phyloP scores from a whole-genome alignment of 805 yeast genomes.

The Pichia cephalocereana region DNA sequence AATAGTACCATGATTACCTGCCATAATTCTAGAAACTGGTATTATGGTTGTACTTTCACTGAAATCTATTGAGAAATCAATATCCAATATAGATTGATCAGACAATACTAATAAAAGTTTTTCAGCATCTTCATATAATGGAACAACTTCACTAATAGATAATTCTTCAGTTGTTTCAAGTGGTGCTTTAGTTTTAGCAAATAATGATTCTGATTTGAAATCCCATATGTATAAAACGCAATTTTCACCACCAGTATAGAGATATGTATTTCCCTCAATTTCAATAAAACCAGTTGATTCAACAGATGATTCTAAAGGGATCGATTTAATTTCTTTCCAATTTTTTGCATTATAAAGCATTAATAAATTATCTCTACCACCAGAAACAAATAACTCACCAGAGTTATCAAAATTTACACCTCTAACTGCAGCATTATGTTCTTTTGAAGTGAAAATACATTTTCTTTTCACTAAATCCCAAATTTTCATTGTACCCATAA shows the following conservation, averaged over 20 bases:
- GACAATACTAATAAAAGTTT: constrained; percentile 51
- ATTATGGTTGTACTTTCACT: constrained; percentile 25
- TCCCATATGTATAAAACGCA: constrained; percentile 65
- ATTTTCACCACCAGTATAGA: constrained; percentile 74
- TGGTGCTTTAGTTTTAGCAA: constrained; percentile 40
- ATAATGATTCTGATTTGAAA: constrained; percentile 35
- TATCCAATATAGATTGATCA: constrained; percentile 65
- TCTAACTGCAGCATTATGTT: constrained; percentile 80
- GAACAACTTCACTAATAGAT: constrained; percentile 49
- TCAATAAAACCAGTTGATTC: constrained; percentile 58
- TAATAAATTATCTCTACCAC: constrained; percentile 82
- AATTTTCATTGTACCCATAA: constrained; percentile 44
- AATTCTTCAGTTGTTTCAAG: constrained; percentile 61
- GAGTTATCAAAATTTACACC: constrained; percentile 57
- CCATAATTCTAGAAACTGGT: constrained; percentile 47
- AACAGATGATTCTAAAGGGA: constrained; percentile 65
- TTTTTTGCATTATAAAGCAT: constrained; percentile 47
- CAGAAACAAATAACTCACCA: constrained; percentile 56
- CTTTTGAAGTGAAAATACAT: constrained; percentile 49
- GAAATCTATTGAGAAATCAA: constrained; percentile 18
- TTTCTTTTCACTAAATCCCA: constrained; percentile 71
- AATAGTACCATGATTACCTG: constrained; percentile 93
- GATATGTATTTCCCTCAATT: constrained; percentile 25
- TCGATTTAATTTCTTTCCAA: constrained; percentile 51
- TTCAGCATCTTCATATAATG: constrained; percentile 20